Percentiles rank a stretch among this genome's conserved stretches.
phyloP scores from a whole-genome alignment of 2,329 filamentous ascomycete genomes.

The Hypoxylon rubiginosum region DNA sequence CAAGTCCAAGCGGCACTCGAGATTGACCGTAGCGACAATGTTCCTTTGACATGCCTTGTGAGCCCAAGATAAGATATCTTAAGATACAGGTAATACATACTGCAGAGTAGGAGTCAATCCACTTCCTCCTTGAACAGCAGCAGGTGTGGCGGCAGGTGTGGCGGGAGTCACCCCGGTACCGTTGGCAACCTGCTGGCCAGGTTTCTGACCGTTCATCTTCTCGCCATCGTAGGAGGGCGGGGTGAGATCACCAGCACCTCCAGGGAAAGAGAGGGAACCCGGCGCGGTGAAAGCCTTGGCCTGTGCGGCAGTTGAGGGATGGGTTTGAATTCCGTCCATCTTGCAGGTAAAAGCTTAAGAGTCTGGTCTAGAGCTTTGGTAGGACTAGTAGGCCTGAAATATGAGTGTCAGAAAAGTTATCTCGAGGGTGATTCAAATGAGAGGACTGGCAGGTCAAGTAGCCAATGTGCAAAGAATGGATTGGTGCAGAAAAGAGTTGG shows the following conservation, averaged over 20 bases:
- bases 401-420: not conserved
- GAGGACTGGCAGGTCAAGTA: too few relatives aligned
- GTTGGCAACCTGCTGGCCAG: conserved; percentile 68
- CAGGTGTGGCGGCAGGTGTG: conserved; percentile 93
- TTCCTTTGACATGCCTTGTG: conserved; percentile 75
- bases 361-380: conserved; percentile 10
- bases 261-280: conserved; percentile 91
- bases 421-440: not conserved
- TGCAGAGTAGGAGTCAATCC: conserved; percentile 94
- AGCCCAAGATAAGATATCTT: conserved; percentile 62
- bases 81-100: conserved; percentile 78
- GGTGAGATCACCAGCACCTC: conserved; percentile 84
- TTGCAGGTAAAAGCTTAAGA: conserved; percentile 38
- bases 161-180: conserved; percentile 87
- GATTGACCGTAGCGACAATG: conserved; percentile 98
- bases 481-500: too few relatives aligned
- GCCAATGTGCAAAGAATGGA: not conserved
- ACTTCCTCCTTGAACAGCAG: conserved; percentile 83
- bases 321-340: conserved; percentile 63
- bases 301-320: conserved; percentile 91
- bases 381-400: conserved; percentile 17
- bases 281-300: conserved; percentile 96
- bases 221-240: conserved; percentile 82
- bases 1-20: conserved; percentile 95
- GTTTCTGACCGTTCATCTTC: conserved; percentile 63